Percentiles rank a stretch among this genome's conserved stretches.
These are phyloP conservation scores for Pichia rugopelliculosa DNA, from an alignment of 805 yeast genomes.

Conservation along the genomic window DNA sequence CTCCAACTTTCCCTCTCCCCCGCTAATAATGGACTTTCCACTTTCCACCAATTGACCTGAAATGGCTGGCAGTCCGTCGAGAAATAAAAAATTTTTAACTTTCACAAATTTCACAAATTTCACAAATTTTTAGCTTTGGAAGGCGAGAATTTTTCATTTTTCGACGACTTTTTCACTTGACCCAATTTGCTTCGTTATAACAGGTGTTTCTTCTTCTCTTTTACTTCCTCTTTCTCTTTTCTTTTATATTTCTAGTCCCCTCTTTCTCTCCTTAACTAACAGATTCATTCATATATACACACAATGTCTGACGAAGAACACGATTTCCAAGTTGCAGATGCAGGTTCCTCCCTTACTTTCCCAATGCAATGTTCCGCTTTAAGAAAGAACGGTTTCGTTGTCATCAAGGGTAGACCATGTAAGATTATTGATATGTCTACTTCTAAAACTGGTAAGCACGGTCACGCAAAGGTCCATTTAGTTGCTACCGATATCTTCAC, in stretches of 20 bases:
- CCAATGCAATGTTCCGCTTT: slow-evolving; percentile 99
- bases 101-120: too few species aligned
- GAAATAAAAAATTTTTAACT: background rate
- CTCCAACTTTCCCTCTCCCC: too few species aligned
- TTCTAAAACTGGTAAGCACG: slow-evolving; percentile 99
- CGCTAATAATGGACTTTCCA: too few species aligned
- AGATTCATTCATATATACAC: background rate
- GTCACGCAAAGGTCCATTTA: slow-evolving; percentile 99
- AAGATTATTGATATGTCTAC: slow-evolving; percentile 99
- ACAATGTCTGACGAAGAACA: slow-evolving; percentile 42
- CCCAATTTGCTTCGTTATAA: background rate
- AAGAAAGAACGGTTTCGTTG: slow-evolving; percentile 99
- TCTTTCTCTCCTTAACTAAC: background rate
- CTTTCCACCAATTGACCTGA: too few species aligned
- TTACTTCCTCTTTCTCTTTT: background rate
- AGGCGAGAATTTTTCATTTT: background rate
- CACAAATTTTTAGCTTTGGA: too few species aligned
- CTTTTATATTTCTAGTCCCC: background rate
- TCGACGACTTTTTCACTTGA: background rate
- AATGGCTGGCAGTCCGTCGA: too few species aligned
- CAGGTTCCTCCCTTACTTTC: slow-evolving; percentile 97
- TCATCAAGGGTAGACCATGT: slow-evolving; percentile 98
- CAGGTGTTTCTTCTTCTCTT: background rate
- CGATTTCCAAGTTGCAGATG: slow-evolving; percentile 95
- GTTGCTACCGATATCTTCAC: slow-evolving; percentile 99